Percentiles rank a stretch among this genome's conserved stretches.
Conservation (phyloP, 371 early-diverging fungal genomes). For the Mucor mucedo region DNA sequence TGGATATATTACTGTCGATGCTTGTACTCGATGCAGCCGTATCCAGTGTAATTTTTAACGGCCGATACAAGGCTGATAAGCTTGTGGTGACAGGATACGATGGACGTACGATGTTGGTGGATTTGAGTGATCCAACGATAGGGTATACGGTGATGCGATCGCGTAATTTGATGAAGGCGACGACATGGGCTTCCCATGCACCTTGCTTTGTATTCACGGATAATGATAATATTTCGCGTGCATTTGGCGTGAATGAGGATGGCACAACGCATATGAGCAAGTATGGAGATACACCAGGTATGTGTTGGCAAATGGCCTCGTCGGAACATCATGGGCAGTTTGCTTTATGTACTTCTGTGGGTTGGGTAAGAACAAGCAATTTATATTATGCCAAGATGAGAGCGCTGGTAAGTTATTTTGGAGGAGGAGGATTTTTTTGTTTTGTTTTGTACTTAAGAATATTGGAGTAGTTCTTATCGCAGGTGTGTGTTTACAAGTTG, state of each 20-base stretch:
- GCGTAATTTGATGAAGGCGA: constrained; percentile 12
- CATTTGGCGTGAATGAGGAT: background rate
- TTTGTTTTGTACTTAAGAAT: background rate
- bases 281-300: constrained; percentile 10
- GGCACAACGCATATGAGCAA: background rate
- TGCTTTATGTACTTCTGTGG: constrained; percentile 11
- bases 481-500: constrained; percentile 17
- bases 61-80: constrained; percentile 18
- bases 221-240: constrained; percentile 9
- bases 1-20: constrained; percentile 11
- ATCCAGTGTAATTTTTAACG: constrained; percentile 25
- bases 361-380: constrained; percentile 19
- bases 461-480: background rate
- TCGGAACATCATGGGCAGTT: constrained; percentile 25
- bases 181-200: background rate
- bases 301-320: constrained; percentile 14
- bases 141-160: background rate
- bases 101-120: constrained; percentile 42
- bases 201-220: background rate
- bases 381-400: constrained; percentile 10
- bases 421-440: background rate
- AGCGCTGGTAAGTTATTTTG: constrained; percentile 6
- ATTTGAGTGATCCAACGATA: constrained; percentile 45
- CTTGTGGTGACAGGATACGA: constrained; percentile 44
- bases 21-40: constrained; percentile 36